A percentile compares a stretch with the other conserved stretches of the same genome.
phyloP scores from a whole-genome alignment of 1,284 basidiomycete species.

The Cutaneotrichosporon sp. region DNA sequence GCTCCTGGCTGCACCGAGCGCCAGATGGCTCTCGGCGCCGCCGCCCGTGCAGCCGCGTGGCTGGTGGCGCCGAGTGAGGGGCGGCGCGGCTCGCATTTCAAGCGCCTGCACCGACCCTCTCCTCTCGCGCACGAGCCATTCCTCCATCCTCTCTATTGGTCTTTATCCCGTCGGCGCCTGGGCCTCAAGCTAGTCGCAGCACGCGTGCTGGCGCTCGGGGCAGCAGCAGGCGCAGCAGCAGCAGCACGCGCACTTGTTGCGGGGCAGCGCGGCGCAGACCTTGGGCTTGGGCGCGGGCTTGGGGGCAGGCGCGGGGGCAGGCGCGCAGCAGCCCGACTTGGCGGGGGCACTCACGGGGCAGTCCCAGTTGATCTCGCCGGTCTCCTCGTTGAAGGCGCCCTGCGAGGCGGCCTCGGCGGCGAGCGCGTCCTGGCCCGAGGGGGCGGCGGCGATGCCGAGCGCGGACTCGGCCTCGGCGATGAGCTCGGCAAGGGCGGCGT shows the following conservation, averaged over 20 bases:
- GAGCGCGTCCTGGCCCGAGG: slow-evolving; percentile 6
- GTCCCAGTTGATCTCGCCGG: slow-evolving; percentile 98
- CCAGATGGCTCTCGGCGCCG: too few relatives aligned
- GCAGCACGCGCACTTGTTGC: background rate
- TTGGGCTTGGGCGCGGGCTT: background rate
- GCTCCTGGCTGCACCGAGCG: background rate
- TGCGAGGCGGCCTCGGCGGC: slow-evolving; percentile 30
- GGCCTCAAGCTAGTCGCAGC: background rate
- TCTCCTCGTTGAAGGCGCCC: slow-evolving; percentile 77
- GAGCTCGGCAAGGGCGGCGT: slow-evolving; percentile 13
- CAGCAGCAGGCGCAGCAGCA: slow-evolving; percentile 3
- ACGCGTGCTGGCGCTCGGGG: background rate
- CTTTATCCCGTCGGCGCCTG: background rate
- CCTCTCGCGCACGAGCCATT: background rate
- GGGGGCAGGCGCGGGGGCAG: background rate
- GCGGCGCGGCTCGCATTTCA: background rate
- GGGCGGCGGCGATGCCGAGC: slow-evolving; percentile 11
- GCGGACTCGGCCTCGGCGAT: slow-evolving; percentile 20
- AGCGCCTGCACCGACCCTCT: background rate
- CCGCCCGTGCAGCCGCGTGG: slow-evolving; percentile 9
- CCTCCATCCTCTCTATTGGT: slow-evolving; percentile 3
- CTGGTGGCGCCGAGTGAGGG: background rate
- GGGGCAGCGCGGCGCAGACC: background rate
- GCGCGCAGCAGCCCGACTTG: background rate
- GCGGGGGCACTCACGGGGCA: slow-evolving; percentile 62